These are phyloP conservation scores for Phytophthora pseudosyringae DNA, from an alignment of 352 stramenopile species.

Conservation along the genomic window DNA sequence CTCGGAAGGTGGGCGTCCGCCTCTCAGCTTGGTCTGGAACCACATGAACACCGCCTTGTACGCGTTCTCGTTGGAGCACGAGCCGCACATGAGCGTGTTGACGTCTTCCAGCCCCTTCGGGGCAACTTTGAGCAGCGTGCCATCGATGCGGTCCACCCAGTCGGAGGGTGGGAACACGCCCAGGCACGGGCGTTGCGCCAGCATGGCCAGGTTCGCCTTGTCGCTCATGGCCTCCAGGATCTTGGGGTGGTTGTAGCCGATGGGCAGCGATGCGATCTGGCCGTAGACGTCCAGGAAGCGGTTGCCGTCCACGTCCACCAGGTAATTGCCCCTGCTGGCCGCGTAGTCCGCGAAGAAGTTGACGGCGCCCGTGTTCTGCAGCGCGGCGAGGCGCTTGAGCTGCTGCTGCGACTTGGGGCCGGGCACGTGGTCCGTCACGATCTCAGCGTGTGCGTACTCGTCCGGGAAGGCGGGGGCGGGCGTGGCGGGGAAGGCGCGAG, in stretches of 20 bases:
- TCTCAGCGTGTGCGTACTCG: constrained; percentile 56
- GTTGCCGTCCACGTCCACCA: constrained; percentile 88
- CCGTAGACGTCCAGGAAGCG: constrained; percentile 85
- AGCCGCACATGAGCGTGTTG: constrained; percentile 90
- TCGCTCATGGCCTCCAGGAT: constrained; percentile 69
- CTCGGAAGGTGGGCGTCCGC: constrained; percentile 58
- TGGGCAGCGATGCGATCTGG: constrained; percentile 83
- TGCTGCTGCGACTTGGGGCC: constrained; percentile 72
- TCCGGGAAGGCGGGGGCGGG: constrained; percentile 65
- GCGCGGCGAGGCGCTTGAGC: constrained; percentile 49
- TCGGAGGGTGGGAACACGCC: constrained; percentile 79
- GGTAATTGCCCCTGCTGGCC: constrained; percentile 81
- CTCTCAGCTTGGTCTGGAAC: constrained; percentile 79
- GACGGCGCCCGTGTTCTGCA: constrained; percentile 74
- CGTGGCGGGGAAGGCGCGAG: constrained; percentile 42
- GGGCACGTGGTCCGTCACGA: constrained; percentile 64
- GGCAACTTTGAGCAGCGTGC: constrained; percentile 65
- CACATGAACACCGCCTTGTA: constrained; percentile 91
- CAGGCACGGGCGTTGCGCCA: constrained; percentile 79
- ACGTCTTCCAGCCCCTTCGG: constrained; percentile 66
- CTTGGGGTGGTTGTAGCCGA: constrained; percentile 89
- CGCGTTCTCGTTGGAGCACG: constrained; percentile 88
- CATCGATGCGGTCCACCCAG: constrained; percentile 75
- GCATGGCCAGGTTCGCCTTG: constrained; percentile 65
- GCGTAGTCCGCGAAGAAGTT: constrained; percentile 86